These are phyloP conservation scores for Aspergillus tamarii DNA, from an alignment of 2,329 filamentous ascomycete genomes.

Conservation along the genomic window DNA sequence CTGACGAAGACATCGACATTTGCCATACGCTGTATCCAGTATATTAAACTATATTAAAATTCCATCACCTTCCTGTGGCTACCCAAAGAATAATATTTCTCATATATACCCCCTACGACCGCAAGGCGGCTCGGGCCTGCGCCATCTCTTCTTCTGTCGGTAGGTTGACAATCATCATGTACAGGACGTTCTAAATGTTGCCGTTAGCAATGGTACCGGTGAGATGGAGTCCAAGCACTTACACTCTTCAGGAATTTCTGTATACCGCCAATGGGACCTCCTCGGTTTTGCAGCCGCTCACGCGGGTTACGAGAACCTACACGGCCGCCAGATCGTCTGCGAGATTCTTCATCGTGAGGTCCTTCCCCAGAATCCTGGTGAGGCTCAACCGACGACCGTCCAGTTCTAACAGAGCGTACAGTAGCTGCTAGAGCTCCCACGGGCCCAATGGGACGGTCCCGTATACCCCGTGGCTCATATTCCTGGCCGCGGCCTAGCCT, in stretches of 20 bases:
- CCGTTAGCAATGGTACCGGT: neutral
- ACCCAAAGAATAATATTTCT: no score
- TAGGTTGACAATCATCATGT: conserved; percentile 57
- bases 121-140: conserved; percentile 14
- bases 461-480: neutral
- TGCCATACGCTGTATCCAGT: neutral
- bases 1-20: neutral
- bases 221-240: neutral
- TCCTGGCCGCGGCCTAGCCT: neutral
- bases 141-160: conserved; percentile 49
- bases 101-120: neutral
- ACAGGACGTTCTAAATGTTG: conserved; percentile 51
- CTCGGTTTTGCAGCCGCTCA: neutral
- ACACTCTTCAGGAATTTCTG: conserved; percentile 36
- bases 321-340: neutral
- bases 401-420: neutral
- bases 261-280: conserved; percentile 11
- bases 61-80: neutral
- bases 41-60: neutral
- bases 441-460: conserved; percentile 1
- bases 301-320: neutral
- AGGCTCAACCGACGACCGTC: conserved; percentile 1
- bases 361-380: neutral
- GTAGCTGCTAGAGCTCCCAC: neutral
- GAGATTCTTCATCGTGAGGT: neutral